Base-by-base conservation (phyloP, 768 basidiomycete genomes). In the Coprinellus aureogranulatus region DNA sequence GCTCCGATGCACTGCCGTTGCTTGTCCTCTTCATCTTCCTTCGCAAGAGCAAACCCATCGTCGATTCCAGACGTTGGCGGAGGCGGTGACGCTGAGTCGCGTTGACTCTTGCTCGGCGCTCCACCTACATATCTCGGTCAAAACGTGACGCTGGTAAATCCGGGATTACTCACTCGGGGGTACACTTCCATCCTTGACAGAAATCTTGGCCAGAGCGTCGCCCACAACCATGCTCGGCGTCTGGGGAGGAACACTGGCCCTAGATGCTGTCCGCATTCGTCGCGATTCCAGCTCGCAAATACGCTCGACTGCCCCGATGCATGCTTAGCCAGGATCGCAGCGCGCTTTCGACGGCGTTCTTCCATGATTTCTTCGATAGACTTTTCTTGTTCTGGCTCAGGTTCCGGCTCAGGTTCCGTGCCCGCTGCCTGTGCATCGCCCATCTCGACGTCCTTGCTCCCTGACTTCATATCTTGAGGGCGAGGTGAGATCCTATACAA, bases 41-140 rank as follows among this genome's bases (percentile, higher is more conserved):
- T 93, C 1, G 83, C 84, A 4, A 93, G 77, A 28, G 84, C 79
- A 64, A 94, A 92, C 20, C 76, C 77, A 46, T 64, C 77, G 2
- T n/a, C 23, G 44, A 25, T 45, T 11, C n/a, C 44, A 11, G 44
- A 45, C 2, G 84, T 80, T n/a, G 81, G 75, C 5, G 87, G 87
- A 2, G 85, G 81, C 1, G 80, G 79, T 12, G 88, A 85, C 53
- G 77, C 68, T 2, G 87, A 84, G 45, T 78, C 79, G 47, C 80
- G 76, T 64, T 77, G 79, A 40, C 70, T 84, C 82, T 60, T 14
- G 8, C 34, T 34, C 14, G 34, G 34, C 14, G 18, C 62, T 57
- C 42, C 34, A 55, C 20, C 10, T 39, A 2, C 30, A 22, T 53
- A 23, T 47, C 8, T 6, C 14, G 34, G 34, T 34, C 34, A 34